Evolutionary conservation across 2,329 filamentous ascomycete genomes (phyloP), one percentile per base, ranked within the genome.

Genomic region (Lecanicillium sp.): DNA sequence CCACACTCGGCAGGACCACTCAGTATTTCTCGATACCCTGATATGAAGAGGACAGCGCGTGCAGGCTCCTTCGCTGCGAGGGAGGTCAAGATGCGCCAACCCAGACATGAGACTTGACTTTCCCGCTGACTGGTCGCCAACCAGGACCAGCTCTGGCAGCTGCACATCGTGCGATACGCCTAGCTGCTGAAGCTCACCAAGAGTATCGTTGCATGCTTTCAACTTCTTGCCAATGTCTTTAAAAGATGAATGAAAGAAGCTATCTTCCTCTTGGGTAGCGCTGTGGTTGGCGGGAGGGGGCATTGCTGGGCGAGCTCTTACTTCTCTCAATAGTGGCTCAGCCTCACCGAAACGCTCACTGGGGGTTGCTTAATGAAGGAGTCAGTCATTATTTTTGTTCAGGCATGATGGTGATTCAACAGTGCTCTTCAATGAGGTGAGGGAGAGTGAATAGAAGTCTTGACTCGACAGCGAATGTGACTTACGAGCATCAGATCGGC

Each of bases 21-120:
- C 62, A 0, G 67, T 62, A 1, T 63, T 65, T 13, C 63, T 61
- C 2, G 75, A 80, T 0, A 87, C 69, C 1, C 83, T 80, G 36
- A 94, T 92, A 39, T 88, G 83, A 0, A 94, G 71, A 0, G 87
- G 86, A 42, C 85, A 94, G 0, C 83, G 65, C 0, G 88, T 95
- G 51, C 88, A 94, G 0, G 82, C 84, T 0, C 81, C 83, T 4
- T 75, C 73, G 29, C 73, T 76, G 2, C 82, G 71, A 0, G 86
- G 86, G 0, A 90, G 74, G 15, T 79, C 78, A 17, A 92, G 80
- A 4, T 80, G 83, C 0, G 73, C 68, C 33, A 84, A 73, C 0
- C 75, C 79, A 11, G 79, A 79, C 71, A 75, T 75, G 5, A 75
- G 52, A 19, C 65, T 87, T 0, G 80, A 87, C 54, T 95, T 95